Percentiles rank a stretch among this genome's conserved stretches.
phyloP scores from a whole-genome alignment of 257 asterid genomes.

The Fraxinus pennsylvanica region DNA sequence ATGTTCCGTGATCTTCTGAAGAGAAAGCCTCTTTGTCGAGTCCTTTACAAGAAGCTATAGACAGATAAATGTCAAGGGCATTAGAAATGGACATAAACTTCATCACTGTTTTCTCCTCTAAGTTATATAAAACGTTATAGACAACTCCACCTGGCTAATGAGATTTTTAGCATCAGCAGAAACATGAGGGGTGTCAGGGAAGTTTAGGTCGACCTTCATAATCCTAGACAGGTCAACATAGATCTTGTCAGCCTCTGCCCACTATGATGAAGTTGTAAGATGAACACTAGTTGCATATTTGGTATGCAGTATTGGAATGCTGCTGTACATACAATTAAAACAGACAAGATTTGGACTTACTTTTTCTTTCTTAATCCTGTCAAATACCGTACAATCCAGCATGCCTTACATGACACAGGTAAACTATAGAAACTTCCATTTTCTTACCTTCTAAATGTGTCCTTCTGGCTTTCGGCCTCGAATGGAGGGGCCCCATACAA shows the following conservation, averaged over 20 bases:
- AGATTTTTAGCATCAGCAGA: constrained; percentile 79
- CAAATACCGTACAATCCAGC: neutral
- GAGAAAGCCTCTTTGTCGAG: constrained; percentile 79
- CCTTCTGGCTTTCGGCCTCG: constrained; percentile 79
- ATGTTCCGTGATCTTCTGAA: constrained; percentile 71
- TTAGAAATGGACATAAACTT: constrained; percentile 13
- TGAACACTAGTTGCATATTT: neutral
- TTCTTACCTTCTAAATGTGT: constrained; percentile 75
- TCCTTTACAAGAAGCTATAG: constrained; percentile 92
- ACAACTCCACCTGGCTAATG: constrained; percentile 56
- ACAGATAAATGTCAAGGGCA: constrained; percentile 17
- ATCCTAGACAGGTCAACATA: constrained; percentile 48
- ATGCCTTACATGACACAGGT: neutral
- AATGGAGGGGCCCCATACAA: constrained; percentile 87
- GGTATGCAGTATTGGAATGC: neutral
- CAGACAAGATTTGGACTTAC: neutral
- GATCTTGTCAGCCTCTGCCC: constrained; percentile 14
- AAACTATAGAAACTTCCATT: neutral
- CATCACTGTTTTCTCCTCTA: neutral
- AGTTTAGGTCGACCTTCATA: constrained; percentile 81
- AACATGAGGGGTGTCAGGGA: constrained; percentile 62
- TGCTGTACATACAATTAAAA: neutral
- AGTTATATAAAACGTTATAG: neutral
- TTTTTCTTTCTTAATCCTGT: neutral
- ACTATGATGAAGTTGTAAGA: neutral